phyloP scores from a whole-genome alignment of 1,139 yeast genomes.

The Suhomyces bolitotheri region DNA sequence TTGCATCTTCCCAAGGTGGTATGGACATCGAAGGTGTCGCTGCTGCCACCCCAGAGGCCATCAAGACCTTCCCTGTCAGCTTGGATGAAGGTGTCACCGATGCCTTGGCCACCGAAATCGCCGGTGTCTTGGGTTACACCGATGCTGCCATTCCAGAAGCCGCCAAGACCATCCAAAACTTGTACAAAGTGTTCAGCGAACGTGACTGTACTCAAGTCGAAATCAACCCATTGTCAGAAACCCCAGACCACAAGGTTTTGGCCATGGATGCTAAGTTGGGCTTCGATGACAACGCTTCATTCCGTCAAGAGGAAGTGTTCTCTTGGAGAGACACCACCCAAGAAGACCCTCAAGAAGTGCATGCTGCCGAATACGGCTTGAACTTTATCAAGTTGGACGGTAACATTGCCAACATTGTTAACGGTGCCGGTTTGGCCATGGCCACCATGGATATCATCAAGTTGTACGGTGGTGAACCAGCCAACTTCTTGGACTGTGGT shows the following conservation, averaged over 20 bases:
- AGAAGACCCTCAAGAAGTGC: conserved; percentile 97
- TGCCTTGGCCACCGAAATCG: conserved; percentile 72
- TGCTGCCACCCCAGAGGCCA: conserved; percentile 84
- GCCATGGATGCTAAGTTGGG: conserved; percentile 99
- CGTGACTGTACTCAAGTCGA: conserved; percentile 97
- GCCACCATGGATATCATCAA: conserved; percentile 99
- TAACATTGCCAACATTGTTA: conserved; percentile 96
- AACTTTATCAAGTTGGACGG: conserved; percentile 98
- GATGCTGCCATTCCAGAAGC: conserved; percentile 80
- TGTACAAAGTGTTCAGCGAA: conserved; percentile 85
- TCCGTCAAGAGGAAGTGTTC: conserved; percentile 93
- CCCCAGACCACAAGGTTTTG: conserved; percentile 83
- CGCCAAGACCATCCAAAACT: conserved; percentile 80
- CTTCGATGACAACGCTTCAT: conserved; percentile 94
- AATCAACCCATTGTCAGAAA: conserved; percentile 96
- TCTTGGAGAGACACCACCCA: conserved; percentile 93
- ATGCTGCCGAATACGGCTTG: conserved; percentile 85
- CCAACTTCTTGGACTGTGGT: conserved; percentile 99
- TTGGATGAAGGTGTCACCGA: conserved; percentile 81
- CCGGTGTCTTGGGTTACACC: conserved; percentile 80
- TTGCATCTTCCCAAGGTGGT: conserved; percentile 98
- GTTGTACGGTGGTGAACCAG: conserved; percentile 98
- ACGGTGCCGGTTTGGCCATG: conserved; percentile 99
- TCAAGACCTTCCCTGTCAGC: conserved; percentile 82
- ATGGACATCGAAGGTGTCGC: conserved; percentile 99